A percentile compares a stretch with the other conserved stretches of the same genome.
These are phyloP conservation scores for Podospora pseudoanserina DNA, from an alignment of 495 filamentous ascomycete genomes.

Conservation along the genomic window DNA sequence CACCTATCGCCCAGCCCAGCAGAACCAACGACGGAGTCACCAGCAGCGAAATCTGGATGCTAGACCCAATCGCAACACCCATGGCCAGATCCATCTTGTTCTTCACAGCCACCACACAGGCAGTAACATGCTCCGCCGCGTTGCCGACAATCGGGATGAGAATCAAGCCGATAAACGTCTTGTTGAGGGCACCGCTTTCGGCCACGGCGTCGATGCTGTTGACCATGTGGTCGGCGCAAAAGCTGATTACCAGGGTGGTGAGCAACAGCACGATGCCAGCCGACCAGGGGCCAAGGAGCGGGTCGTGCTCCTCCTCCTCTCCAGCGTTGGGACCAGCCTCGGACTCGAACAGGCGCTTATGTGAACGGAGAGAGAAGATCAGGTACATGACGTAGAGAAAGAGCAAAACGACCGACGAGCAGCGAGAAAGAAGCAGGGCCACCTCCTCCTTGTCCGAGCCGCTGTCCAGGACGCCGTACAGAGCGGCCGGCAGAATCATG, in stretches of 20 bases:
- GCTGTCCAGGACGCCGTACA: slow-evolving; percentile 45
- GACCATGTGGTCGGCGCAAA: slow-evolving; percentile 92
- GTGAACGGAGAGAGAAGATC: slow-evolving; percentile 82
- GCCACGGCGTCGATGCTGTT: slow-evolving; percentile 90
- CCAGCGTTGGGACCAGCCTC: slow-evolving; percentile 37
- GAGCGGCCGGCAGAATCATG: slow-evolving; percentile 85
- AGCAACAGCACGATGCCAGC: slow-evolving; percentile 68
- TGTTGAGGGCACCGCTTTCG: slow-evolving; percentile 77
- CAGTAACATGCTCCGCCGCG: slow-evolving; percentile 94
- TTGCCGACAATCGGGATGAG: slow-evolving; percentile 97
- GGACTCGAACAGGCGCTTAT: slow-evolving; percentile 75
- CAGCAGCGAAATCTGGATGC: slow-evolving; percentile 90
- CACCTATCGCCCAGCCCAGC: slow-evolving; percentile 75
- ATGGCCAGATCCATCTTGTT: slow-evolving; percentile 98
- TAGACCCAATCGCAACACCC: slow-evolving; percentile 87
- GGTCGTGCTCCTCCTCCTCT: slow-evolving; percentile 50
- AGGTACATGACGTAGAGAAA: slow-evolving; percentile 88
- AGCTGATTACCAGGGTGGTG: slow-evolving; percentile 76
- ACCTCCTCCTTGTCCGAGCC: slow-evolving; percentile 48
- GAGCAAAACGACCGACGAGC: slow-evolving; percentile 85
- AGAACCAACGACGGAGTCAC: slow-evolving; percentile 90
- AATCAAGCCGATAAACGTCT: slow-evolving; percentile 94
- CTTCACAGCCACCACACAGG: slow-evolving; percentile 85
- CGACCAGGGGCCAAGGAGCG: slow-evolving; percentile 63
- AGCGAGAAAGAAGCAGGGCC: slow-evolving; percentile 81